Evolutionary conservation across 2,329 filamentous ascomycete species (phyloP), one percentile per base, ranked within the genome.

Genomic region (Tolypocladium tropicale): DNA sequence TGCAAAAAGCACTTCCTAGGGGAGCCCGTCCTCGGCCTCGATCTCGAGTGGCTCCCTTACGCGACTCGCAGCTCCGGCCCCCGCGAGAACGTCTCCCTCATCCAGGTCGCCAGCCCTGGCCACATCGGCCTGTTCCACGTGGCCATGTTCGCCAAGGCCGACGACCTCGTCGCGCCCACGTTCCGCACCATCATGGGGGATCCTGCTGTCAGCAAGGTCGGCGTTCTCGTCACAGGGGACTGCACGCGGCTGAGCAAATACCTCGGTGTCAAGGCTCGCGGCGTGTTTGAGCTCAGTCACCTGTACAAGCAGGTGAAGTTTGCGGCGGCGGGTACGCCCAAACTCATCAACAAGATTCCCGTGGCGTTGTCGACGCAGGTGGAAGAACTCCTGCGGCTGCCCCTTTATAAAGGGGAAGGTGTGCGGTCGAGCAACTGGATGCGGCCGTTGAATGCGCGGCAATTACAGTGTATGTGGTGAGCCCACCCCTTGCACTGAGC

Each of bases 51-150:
- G 92, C 78, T 83, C 54, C 61, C 75, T 1, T 74, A 79, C 6
- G 77, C 82, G 0, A 73, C 66, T 6, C 75, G 68, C 23, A 63
- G 60, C 9, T 68, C 77, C 2, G 75, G 77, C 3, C 72, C 84
- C 4, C 86, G 88, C 60, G 76, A 79, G 53, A 90, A 91, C 58
- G 81, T 95, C 7, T 92, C 89, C 0, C 71, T 96, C 39, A 86
- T 96, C 48, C 93, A 96, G 69, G 70, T 96, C 25, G 90, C 92
- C 1, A 88, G 84, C 58, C 81, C 88, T 48, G 82, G 86, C 59
- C 86, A 84, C 16, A 86, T 96, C 52, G 90, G 79, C 0, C 78
- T 96, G 0, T 92, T 96, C 62, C 93, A 96, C 62, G 70, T 96
- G 54, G 87, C 90, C 3, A 63, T 85, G 2, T 89, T 83, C 62